phyloP scores from a whole-genome alignment of 2,329 filamentous ascomycete species.

The Colletotrichum siamense region DNA sequence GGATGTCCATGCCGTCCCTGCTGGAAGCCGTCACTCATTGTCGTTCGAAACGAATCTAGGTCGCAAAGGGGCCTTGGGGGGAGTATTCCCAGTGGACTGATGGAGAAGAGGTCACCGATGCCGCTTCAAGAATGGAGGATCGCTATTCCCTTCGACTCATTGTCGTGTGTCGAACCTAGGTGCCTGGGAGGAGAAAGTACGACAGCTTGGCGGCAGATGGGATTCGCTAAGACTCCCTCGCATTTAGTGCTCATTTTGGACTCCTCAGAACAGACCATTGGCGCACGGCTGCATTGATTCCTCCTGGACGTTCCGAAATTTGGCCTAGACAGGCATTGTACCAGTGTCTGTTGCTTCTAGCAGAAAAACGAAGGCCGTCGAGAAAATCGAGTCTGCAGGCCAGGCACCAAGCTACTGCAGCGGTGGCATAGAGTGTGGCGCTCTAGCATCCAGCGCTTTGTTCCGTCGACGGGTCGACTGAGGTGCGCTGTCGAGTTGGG shows the following conservation, averaged over 20 bases:
- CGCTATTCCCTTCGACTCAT: not conserved
- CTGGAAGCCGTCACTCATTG: not conserved
- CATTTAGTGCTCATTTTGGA: not conserved
- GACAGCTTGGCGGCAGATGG: not conserved
- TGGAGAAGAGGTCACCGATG: not conserved
- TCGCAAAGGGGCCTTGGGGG: constrained; percentile 1
- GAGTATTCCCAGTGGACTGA: not conserved
- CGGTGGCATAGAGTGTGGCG: not conserved
- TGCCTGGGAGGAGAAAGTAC: not conserved
- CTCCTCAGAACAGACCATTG: not conserved
- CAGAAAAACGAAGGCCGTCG: not conserved
- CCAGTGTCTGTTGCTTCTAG: not conserved
- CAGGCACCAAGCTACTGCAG: not conserved
- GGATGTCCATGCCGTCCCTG: constrained; percentile 1
- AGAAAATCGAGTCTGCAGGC: not conserved
- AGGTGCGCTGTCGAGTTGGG: not conserved
- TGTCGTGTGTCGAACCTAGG: not conserved
- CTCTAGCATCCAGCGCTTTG: constrained; percentile 1
- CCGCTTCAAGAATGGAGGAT: not conserved
- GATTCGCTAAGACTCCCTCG: not conserved
- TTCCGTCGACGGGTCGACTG: not conserved
- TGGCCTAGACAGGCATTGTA: not conserved
- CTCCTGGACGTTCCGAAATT: not conserved
- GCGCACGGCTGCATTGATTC: not conserved
- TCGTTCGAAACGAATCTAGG: not conserved